Evolutionary conservation across 2,329 filamentous ascomycete species (phyloP), one percentile per base, ranked within the genome.

Genomic region (Xylaria sp.): DNA sequence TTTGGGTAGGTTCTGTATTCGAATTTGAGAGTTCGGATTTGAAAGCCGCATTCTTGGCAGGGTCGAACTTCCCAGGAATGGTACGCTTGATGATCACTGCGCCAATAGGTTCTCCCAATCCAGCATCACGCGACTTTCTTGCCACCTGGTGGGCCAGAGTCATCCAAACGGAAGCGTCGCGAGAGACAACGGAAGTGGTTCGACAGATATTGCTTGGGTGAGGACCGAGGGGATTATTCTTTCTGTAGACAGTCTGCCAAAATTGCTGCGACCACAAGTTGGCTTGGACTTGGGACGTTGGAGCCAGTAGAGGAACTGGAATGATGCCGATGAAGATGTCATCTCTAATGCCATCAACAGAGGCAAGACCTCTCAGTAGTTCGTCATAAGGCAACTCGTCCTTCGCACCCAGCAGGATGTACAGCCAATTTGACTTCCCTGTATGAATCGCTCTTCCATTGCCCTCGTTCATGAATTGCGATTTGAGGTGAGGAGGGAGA

Each of bases 231-330:
- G 93, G 93, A 76, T 96, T 96, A 73, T 92, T 94, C 82, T 94
- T 94, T 71, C 93, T 91, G 81, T 96, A 97, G 58, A 94, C 88
- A 1, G 90, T 92, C 13, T 93, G 93, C 93, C 93, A 97, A 79
- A 93, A 95, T 73, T 90, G 86, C 40, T 87, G 83, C 31, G 89
- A 91, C 92, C 92, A 96, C 77, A 88, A 83, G 31, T 87, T 87
- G 9, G 93, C 92, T 79, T 95, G 92, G 46, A 90, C 85, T 73
- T 90, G 87, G 3, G 92, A 94, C 5, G 90, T 93, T 1, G 93
- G 93, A 28, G 92, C 86, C 53, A 93, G 82, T 31, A 91, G 83
- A 6, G 93, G 93, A 13, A 96, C 90, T 0, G 89, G 87, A 63
- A 93, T 87, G 63, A 84, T 85, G 62, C 86, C 84, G 59, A 94